Base-by-base conservation (phyloP, 1,139 yeast genomes). In the Pneumocystis sp. region DNA sequence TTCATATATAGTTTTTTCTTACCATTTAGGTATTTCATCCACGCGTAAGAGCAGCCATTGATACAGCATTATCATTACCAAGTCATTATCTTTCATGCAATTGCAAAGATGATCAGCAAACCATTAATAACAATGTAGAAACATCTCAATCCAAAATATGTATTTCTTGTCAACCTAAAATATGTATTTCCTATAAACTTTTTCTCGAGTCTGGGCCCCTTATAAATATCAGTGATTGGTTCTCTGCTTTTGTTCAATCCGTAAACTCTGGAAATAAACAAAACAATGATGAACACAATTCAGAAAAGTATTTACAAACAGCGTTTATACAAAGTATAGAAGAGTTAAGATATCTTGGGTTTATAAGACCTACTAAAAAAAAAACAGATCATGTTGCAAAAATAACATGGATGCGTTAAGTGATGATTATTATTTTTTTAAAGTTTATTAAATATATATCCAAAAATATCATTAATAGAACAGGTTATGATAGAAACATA, bases 171-270 rank as follows among this genome's bases (percentile, higher is more conserved):
- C 34, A 63, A 31, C 68, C 68, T 29, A 63, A 66, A 7, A 59
- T 65, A 42, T 29, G 67, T 35, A 62, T 65, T 19, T 63, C 66
- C 12, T 65, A 64, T 45, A 40, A 57, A 29, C 62, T 66, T 19
- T 66, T 63, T 56, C 61, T 61, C 40, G 68, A 66, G 29, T 66
- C 67, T 8, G 68, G 68, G 8, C 64, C 61, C 45, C 61, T 66
- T 61, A 62, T 66, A 57, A 66, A 66, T 59, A 34, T 66, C 56
- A 65, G 66, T 44, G 67, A 66, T 59, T 66, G 68, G 68, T 65
- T 57, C 34, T 61, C 63, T 29, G 68, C 68, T 15, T 66, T 65
- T 45, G 21, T 44, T 21, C 44, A 42, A n/a, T 31, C 37, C 34
- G 59, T n/a, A 37, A 42, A 29, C 10, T 31, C 15, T n/a, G 50